These are phyloP conservation scores for Rosa lucieae DNA, from an alignment of 306 rosid genomes.

Conservation along the genomic window DNA sequence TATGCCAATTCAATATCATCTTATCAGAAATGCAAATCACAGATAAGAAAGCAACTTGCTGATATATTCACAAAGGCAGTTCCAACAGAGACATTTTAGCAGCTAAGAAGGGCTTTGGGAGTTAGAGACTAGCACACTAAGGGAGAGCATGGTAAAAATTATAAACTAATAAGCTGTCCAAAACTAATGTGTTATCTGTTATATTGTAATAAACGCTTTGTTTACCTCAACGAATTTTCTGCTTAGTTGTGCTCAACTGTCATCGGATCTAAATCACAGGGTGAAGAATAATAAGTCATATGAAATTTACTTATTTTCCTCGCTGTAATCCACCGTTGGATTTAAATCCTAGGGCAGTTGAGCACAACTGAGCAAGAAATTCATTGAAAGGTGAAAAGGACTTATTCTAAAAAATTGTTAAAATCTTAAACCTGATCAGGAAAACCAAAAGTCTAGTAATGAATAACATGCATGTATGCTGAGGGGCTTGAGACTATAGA, in stretches of 20 bases:
- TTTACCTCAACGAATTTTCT: neutral
- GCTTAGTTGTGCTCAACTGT: neutral
- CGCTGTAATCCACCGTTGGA: neutral
- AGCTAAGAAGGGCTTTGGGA: neutral
- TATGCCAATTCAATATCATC: neutral
- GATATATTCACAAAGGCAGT: neutral
- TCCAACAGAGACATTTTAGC: neutral
- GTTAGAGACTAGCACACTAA: neutral
- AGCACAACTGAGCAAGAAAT: neutral
- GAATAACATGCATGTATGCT: neutral
- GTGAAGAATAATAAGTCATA: neutral
- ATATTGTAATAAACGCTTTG: neutral
- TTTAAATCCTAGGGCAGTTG: neutral
- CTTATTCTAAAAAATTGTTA: neutral
- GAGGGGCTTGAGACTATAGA: neutral
- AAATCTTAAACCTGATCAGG: neutral
- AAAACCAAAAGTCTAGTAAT: neutral
- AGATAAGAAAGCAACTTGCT: neutral
- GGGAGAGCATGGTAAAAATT: neutral
- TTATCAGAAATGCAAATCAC: neutral
- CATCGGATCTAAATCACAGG: neutral
- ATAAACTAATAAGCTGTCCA: neutral
- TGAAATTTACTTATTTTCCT: neutral
- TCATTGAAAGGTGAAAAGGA: neutral
- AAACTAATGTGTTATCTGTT: neutral